These are phyloP conservation scores for Mucor racemosus DNA, from an alignment of 371 early-diverging fungal genomes.

Conservation along the genomic window DNA sequence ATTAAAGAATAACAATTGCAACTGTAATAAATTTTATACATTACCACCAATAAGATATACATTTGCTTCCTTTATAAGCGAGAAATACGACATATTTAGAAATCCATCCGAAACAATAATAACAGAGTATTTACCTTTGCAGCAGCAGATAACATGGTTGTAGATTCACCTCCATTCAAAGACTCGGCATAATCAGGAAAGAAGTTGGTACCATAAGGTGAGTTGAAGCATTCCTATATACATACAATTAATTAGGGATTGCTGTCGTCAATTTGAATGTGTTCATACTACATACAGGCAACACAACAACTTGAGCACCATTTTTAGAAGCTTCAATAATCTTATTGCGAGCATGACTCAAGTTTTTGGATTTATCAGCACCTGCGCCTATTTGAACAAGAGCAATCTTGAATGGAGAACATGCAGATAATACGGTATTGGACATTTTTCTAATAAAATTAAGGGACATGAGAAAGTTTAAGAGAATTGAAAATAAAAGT, in stretches of 20 bases:
- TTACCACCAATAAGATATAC: conserved; percentile 77
- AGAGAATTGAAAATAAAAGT: background rate
- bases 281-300: conserved; percentile 68
- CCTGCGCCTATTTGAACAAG: conserved; percentile 76
- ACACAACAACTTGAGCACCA: conserved; percentile 86
- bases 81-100: background rate
- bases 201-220: conserved; percentile 89
- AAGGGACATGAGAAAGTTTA: conserved; percentile 2
- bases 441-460: conserved; percentile 20
- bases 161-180: conserved; percentile 62
- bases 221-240: conserved; percentile 91
- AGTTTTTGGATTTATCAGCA: conserved; percentile 76
- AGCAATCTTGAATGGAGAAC: conserved; percentile 69
- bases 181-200: conserved; percentile 83
- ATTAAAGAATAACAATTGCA: background rate
- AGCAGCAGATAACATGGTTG: conserved; percentile 74
- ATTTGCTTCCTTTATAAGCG: conserved; percentile 63
- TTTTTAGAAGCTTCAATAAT: conserved; percentile 84
- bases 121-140: conserved; percentile 63
- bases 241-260: background rate
- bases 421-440: conserved; percentile 14
- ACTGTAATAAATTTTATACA: background rate
- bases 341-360: conserved; percentile 72
- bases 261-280: background rate
- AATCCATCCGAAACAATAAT: background rate